Evolutionary conservation across 1,139 yeast genomes (phyloP).

Genomic region (Blastobotrys proliferans): DNA sequence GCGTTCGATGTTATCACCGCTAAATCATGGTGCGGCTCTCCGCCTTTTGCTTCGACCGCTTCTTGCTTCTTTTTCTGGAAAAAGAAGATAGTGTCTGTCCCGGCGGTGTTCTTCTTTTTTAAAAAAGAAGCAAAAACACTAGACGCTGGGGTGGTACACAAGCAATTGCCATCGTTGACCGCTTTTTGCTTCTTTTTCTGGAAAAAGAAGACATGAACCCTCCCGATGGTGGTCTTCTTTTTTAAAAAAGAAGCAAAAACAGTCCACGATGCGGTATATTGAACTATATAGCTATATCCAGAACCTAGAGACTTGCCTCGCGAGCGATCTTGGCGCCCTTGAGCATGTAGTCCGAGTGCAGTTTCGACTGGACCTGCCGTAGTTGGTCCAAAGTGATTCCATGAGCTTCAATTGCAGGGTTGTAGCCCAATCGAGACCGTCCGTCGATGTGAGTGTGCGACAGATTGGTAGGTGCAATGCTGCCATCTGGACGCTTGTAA

Average conservation of each 20-base stretch:
- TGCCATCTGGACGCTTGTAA: conserved; percentile 27
- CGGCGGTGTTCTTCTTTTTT: too few species aligned
- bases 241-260: too few species aligned
- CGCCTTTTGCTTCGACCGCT: too few species aligned
- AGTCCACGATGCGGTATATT: not conserved
- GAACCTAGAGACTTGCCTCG: conserved; percentile 8
- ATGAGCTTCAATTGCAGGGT: conserved; percentile 31
- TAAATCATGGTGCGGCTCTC: too few species aligned
- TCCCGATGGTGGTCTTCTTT: too few species aligned
- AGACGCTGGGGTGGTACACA: too few species aligned
- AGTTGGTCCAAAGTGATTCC: conserved; percentile 23
- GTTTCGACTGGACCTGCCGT: conserved; percentile 18
- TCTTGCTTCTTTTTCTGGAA: too few species aligned
- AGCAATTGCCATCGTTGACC: not conserved
- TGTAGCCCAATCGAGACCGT: conserved; percentile 28
- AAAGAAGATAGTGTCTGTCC: too few species aligned
- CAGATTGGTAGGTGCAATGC: conserved; percentile 18
- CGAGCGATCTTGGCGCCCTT: conserved; percentile 11
- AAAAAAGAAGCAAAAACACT: too few species aligned
- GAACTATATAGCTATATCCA: not conserved
- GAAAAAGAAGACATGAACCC: too few species aligned
- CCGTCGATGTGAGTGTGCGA: conserved; percentile 23
- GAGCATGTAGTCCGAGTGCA: conserved; percentile 16
- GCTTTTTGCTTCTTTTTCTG: not conserved
- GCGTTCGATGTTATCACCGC: too few species aligned